Evolutionary conservation across 768 basidiomycete genomes (phyloP).

Genomic region (Lenzites betulinus): DNA sequence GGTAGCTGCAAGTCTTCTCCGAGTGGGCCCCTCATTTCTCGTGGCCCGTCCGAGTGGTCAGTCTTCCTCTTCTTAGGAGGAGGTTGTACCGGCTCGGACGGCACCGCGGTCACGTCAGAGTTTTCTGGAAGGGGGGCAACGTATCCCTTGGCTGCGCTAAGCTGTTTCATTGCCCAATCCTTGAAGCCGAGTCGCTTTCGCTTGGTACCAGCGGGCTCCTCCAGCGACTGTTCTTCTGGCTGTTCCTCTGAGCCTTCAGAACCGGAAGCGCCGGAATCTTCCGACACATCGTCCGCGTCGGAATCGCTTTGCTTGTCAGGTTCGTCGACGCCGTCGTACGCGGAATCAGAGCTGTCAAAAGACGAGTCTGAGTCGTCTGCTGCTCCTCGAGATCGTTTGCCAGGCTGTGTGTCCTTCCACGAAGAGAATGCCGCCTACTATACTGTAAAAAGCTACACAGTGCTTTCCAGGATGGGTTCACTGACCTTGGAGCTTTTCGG

Average conservation of each 20-base stretch:
- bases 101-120: neutral
- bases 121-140: constrained; percentile 28
- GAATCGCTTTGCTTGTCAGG: constrained; percentile 25
- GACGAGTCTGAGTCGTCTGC: constrained; percentile 53
- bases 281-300: constrained; percentile 22
- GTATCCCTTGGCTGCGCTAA: constrained; percentile 51
- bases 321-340: constrained; percentile 45
- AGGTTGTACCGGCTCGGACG: constrained; percentile 11
- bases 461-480: too few species aligned
- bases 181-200: constrained; percentile 69
- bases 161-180: constrained; percentile 84
- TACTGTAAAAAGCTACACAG: too few species aligned
- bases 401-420: constrained; percentile 44
- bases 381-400: constrained; percentile 15
- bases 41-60: constrained; percentile 31
- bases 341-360: constrained; percentile 80
- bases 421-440: constrained; percentile 38
- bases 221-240: constrained; percentile 23
- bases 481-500: constrained; percentile 46
- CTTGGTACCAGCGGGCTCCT: constrained; percentile 33
- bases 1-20: constrained; percentile 74
- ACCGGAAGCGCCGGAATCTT: constrained; percentile 7
- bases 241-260: constrained; percentile 15
- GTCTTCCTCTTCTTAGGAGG: constrained; percentile 53
- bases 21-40: constrained; percentile 73